phyloP scores from a whole-genome alignment of 2,329 filamentous ascomycete genomes.

The Cadophora sp. region DNA sequence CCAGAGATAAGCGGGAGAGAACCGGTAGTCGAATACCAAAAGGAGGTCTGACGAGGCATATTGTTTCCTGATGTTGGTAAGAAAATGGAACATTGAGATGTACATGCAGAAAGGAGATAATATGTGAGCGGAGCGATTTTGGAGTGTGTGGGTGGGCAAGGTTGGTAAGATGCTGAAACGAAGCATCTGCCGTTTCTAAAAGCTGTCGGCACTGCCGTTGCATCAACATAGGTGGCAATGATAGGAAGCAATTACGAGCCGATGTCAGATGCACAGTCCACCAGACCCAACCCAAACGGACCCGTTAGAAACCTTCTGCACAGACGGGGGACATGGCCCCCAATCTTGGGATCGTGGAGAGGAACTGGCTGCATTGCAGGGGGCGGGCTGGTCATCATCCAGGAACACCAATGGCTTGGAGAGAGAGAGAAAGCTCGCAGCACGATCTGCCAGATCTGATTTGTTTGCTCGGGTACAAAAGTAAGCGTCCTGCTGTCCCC shows the following conservation, averaged over 20 bases:
- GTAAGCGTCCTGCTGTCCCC: background rate
- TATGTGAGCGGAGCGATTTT: background rate
- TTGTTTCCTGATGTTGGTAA: background rate
- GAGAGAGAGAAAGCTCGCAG: background rate
- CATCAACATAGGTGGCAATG: background rate
- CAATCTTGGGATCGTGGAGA: conserved; percentile 8
- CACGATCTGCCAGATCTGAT: conserved; percentile 4
- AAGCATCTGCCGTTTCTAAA: background rate
- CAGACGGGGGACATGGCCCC: conserved; percentile 1
- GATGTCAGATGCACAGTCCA: conserved; percentile 6
- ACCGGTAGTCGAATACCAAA: background rate
- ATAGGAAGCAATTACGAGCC: conserved; percentile 8
- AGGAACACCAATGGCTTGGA: conserved; percentile 7
- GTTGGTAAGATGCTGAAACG: background rate
- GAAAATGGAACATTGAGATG: background rate
- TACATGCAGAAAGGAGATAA: no score
- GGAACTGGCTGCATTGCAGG: background rate
- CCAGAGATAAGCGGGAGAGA: background rate
- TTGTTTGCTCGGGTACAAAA: conserved; percentile 4
- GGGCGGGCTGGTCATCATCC: background rate
- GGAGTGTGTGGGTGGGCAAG: background rate
- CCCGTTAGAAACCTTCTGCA: conserved; percentile 10
- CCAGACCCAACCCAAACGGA: background rate
- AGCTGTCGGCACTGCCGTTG: conserved; percentile 6
- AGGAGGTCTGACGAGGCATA: conserved; percentile 7